A percentile compares a stretch with the other conserved stretches of the same genome.
Evolutionary conservation across 108 stramenopile species (phyloP).

Genomic region (Hondaea fermentalgiana): DNA sequence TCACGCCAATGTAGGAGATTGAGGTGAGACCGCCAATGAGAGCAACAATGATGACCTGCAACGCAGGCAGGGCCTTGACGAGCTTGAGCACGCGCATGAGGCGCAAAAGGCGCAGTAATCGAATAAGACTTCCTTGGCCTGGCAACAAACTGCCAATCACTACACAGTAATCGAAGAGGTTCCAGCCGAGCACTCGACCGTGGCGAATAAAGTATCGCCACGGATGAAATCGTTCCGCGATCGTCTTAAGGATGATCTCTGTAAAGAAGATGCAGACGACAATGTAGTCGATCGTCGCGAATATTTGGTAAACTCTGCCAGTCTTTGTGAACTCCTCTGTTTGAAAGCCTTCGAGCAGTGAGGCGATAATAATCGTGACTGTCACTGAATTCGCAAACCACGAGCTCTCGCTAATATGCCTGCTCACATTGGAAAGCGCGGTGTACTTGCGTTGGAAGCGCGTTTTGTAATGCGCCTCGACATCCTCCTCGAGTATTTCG

Average conservation of each 20-base stretch:
- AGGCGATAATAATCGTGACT: background rate
- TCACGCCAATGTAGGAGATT: conserved; percentile 34
- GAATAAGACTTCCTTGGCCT: background rate
- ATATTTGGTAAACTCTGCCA: background rate
- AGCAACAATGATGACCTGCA: conserved; percentile 34
- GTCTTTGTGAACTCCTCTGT: background rate
- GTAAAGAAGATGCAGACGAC: conserved; percentile 14
- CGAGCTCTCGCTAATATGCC: background rate
- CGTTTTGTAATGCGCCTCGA: background rate
- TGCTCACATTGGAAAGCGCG: background rate
- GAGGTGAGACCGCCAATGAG: conserved; percentile 22
- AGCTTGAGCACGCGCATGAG: conserved; percentile 40
- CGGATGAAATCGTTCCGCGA: conserved; percentile 27
- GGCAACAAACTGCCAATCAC: conserved; percentile 13
- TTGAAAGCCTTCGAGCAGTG: background rate
- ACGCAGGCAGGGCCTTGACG: conserved; percentile 34
- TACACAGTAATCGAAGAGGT: conserved; percentile 31
- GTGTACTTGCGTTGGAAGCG: background rate
- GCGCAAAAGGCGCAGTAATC: conserved; percentile 35
- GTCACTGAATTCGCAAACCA: background rate
- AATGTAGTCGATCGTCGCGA: background rate
- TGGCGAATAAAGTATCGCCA: conserved; percentile 30
- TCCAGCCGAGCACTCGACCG: conserved; percentile 10
- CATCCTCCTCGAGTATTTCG: background rate
- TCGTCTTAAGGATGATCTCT: conserved; percentile 31